Evolutionary conservation across 2,329 filamentous ascomycete species (phyloP), one percentile per base, ranked within the genome.

Genomic region (Neocucurbitaria cava): DNA sequence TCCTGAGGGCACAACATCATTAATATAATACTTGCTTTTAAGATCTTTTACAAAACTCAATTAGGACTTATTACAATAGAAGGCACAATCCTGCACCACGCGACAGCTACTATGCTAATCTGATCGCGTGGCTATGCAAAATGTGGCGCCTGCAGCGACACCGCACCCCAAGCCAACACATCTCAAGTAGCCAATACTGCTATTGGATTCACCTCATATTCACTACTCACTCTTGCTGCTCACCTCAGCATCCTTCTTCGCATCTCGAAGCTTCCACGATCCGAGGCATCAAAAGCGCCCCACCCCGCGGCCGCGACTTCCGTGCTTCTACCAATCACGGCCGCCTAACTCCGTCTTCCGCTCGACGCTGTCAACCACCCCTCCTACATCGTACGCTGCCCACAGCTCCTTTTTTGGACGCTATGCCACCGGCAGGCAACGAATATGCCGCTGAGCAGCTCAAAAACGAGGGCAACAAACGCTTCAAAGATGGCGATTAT

Each of bases 401-500:
- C 28, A 46, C 36, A 9, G 43, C 20, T 28, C 26, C 30, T 26
- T 31, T 18, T 13, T 20, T 47, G 20, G 11, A 42, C 45, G 50
- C 48, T 36, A 68, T 68, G 65, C 65, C 59, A 48, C 61, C 69
- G 24, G 52, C 63, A 36, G 69, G 69, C 58, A 72, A 72, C 46
- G 73, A 76, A 54, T 74, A 73, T 58, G 71, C 70, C 42, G 80
- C 80, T 23, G 79, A 82, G 49, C 73, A 77, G 58, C 73, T 82
- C 24, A 82, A 82, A 59, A 76, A 75, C 50, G 72, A 79, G 46
- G 88, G 88, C 59, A 90, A 90, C 74, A 79, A 78, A 46, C 83
- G 82, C 69, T 94, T 90, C 76, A 82, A 85, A 57, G 76, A 79
- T 8, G 85, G 85, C 57, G 86, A 93, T 64, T 93, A 83, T 69